Base-by-base conservation (phyloP, 169 alveolate species). In the Plasmodium malariae region DNA sequence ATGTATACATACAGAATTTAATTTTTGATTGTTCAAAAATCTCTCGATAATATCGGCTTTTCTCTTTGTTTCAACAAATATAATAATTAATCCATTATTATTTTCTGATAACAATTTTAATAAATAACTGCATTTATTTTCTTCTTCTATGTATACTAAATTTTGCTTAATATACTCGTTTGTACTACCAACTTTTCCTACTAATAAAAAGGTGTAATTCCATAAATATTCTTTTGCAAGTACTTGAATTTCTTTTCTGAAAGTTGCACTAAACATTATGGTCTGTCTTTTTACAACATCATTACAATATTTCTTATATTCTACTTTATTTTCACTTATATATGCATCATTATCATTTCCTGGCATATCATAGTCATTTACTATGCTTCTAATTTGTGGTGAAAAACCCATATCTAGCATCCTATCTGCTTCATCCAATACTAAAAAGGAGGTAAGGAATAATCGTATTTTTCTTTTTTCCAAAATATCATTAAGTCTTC, bases 401-500 rank as follows among this genome's bases (percentile, higher is more conserved):
- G 97, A 98, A 93, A 97, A 97, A 24, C 99, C 99, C 99, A 97
- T 97, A 88, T 97, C 99, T 45, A 97, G 78, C 98, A 97, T 96
- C 86, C 98, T 92, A 91, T 98, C 99, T 17, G 99, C 99, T 94
- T 98, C 99, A 88, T 98, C 99, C 34, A 98, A 69, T 28, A 98
- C 97, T 55, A 98, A 92, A 92, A 93, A 96, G 54, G 96, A 94
- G 6, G 97, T 95, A 30, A 93, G 93, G 21, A 86, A 74, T 73
- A 97, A 89, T 34, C 86, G 70, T 19, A 96, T 95, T 87, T 93
- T 76, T 28, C 96, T 93, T 60, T 94, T 88, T 34, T 95, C 96
- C 59, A 98, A 87, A 48, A 98, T 93, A 65, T 98, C 99, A 36
- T 96, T 91, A 36, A 98, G 94, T 28, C 99, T 93, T 26, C 99